A percentile compares a stretch with the other conserved stretches of the same genome.
Evolutionary conservation across 23 red algal species (phyloP).

Genomic region (Gracilaria gracilis): DNA sequence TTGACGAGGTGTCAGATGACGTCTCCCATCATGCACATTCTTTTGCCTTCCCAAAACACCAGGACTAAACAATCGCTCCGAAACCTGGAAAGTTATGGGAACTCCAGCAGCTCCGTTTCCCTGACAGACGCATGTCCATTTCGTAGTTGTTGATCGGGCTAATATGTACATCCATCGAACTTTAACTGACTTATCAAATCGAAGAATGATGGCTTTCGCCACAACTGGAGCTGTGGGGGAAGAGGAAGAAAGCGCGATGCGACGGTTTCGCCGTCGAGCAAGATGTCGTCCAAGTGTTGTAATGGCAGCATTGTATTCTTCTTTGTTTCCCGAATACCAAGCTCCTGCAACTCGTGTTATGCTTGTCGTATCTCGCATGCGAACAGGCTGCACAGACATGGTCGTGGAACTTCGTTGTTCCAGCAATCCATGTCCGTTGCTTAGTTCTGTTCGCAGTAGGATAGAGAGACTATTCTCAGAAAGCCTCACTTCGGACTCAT

Average conservation of each 20-base stretch:
- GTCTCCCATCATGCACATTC: not conserved
- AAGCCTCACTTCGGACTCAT: not conserved
- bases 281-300: slow-evolving; percentile 21
- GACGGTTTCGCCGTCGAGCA: slow-evolving; percentile 17
- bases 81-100: slow-evolving; percentile 3
- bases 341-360: slow-evolving; percentile 22
- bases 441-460: slow-evolving; percentile 23
- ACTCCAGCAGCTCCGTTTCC: slow-evolving; percentile 10
- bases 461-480: slow-evolving; percentile 42
- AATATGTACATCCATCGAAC: slow-evolving; percentile 17
- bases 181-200: not conserved
- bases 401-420: slow-evolving; percentile 30
- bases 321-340: not conserved
- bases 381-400: slow-evolving; percentile 31
- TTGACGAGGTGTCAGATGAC: not conserved
- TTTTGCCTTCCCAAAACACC: not conserved
- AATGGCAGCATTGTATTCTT: slow-evolving; percentile 3
- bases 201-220: slow-evolving; percentile 15
- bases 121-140: not conserved
- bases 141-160: slow-evolving; percentile 3
- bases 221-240: not conserved
- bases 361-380: slow-evolving; percentile 26
- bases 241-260: slow-evolving; percentile 14
- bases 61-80: not conserved
- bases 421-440: slow-evolving; percentile 10